These are phyloP conservation scores for Sporobolomyces pararoseus DNA, from an alignment of 768 basidiomycete species.

Conservation along the genomic window DNA sequence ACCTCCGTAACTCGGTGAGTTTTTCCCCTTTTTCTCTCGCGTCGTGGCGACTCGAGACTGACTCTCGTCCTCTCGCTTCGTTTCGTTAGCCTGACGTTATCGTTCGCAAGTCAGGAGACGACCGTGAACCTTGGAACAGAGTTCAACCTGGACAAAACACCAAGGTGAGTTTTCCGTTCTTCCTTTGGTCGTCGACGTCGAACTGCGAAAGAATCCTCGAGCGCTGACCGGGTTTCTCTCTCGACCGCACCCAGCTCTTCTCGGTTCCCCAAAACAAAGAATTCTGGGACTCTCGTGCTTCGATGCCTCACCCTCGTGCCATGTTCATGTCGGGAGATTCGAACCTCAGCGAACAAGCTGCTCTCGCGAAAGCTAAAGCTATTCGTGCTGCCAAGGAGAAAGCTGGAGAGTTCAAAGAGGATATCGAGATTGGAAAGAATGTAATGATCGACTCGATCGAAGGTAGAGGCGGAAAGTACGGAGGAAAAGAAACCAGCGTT, in stretches of 20 bases:
- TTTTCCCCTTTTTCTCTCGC: not conserved
- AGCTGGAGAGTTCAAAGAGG: slow-evolving; percentile 55
- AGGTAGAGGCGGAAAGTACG: slow-evolving; percentile 50
- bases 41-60: not conserved
- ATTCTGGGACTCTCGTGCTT: slow-evolving; percentile 1
- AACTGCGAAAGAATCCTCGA: not conserved
- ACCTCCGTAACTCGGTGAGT: slow-evolving; percentile 22
- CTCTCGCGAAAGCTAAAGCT: slow-evolving; percentile 65
- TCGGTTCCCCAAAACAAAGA: slow-evolving; percentile 8
- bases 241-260: not conserved
- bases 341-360: not conserved
- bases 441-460: slow-evolving; percentile 17
- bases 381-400: slow-evolving; percentile 81
- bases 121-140: slow-evolving; percentile 26
- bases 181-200: not conserved
- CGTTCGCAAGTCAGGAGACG: not conserved
- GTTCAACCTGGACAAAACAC: slow-evolving; percentile 20
- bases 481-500: slow-evolving; percentile 50
- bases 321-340: slow-evolving; percentile 11
- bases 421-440: slow-evolving; percentile 45
- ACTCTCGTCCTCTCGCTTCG: not conserved
- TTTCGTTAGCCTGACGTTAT: slow-evolving; percentile 25
- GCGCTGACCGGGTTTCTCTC: too few species aligned
- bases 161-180: slow-evolving; percentile 6
- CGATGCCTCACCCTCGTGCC: slow-evolving; percentile 15